Base-by-base conservation (phyloP, 805 yeast species). In the Pichia phayaonensis region DNA sequence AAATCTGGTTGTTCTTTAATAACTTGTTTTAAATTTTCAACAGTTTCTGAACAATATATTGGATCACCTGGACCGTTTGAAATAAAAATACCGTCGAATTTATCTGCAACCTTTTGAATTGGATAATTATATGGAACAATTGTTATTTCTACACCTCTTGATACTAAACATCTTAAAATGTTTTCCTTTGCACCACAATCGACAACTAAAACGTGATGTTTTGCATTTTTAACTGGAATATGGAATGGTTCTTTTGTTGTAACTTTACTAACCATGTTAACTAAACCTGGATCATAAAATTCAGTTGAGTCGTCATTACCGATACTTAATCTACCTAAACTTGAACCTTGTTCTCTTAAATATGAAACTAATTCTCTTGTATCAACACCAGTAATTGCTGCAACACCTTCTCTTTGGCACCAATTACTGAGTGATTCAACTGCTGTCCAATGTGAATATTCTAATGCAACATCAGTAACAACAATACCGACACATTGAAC, bases 121-220 rank as follows among this genome's bases (percentile, higher is more conserved):
- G 96, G 96, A 68, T 86, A 92, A 72, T 94, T 86, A 70, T 86
- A 90, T 47, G 99, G 99, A 79, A 94, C 85, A 16, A 94, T 98
- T 3, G 98, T 94, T 60, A 92, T 81, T 24, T 95, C 85, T 36
- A 97, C 97, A 55, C 98, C 99, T 71, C 99, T 84, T 57, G 87
- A 79, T 29, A 88, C 98, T 46, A 94, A 77, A 55, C 96, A 90
- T 72, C 99, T 83, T 66, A 94, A 76, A 57, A 94, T 94, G 72
- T 94, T 94, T 72, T 94, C 98, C 75, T 94, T 94, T 58, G 94
- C 97, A 66, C 99, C 99, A 71, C 99, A 94, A 70, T 94, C 99
- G 52, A 94, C 75, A 39, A 94, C 90, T 15, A 97, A 97, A 60
- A 94, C 83, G 65, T 92, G 96, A 61, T 80, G 79, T 58, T 74